Conservation (phyloP, 148 eudicot species). For the Agrostemma githago region DNA sequence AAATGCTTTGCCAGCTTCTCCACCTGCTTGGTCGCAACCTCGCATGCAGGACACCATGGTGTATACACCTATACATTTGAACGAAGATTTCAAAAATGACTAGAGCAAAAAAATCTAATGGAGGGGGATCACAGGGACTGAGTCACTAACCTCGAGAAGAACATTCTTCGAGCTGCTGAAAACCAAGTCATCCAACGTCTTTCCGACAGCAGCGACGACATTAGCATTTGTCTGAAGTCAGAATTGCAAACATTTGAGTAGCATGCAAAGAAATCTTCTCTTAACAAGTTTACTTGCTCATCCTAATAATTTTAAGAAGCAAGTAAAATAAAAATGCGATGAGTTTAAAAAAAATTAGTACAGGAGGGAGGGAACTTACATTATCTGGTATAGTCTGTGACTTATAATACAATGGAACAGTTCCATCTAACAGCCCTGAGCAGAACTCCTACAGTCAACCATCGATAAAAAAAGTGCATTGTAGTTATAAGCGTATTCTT, state of each 20-base stretch:
- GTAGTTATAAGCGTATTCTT: not conserved
- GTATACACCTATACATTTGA: conserved; percentile 58
- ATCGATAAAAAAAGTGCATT: conserved; percentile 13
- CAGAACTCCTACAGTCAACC: conserved; percentile 67
- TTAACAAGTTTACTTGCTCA: not conserved
- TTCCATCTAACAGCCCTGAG: conserved; percentile 52
- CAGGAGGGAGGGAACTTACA: conserved; percentile 42
- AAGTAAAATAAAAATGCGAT: not conserved
- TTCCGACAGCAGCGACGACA: conserved; percentile 68
- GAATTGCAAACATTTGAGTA: not conserved
- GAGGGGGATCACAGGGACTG: not conserved
- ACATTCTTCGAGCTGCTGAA: conserved; percentile 58
- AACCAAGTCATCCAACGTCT: conserved; percentile 73
- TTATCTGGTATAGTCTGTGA: conserved; percentile 80
- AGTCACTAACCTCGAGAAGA: conserved; percentile 64
- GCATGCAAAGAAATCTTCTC: not conserved
- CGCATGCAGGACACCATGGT: conserved; percentile 86
- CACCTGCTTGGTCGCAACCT: conserved; percentile 68
- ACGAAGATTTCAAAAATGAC: not conserved
- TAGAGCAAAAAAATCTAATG: not conserved
- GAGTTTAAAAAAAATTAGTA: not conserved
- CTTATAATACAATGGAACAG: conserved; percentile 52
- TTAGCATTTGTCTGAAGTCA: conserved; percentile 53
- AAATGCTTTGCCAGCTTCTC: conserved; percentile 96
- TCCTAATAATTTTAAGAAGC: not conserved